Conservation (phyloP, 2,329 filamentous ascomycete species). For the Neopestalotiopsis sp. region DNA sequence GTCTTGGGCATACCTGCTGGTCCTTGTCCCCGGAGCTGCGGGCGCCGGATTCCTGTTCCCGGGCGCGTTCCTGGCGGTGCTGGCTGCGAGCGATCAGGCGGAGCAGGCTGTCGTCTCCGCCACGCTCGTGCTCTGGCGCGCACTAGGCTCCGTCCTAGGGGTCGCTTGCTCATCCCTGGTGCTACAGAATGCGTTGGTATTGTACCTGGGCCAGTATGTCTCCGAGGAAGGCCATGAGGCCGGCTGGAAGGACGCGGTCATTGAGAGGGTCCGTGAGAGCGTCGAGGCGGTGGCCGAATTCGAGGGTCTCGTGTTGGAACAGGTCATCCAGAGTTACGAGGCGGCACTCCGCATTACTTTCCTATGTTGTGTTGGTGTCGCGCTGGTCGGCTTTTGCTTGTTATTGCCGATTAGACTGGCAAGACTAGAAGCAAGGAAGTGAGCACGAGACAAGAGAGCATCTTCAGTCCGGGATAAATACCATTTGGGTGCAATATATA, state of each 20-base stretch:
- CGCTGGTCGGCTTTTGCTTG: conserved; percentile 52
- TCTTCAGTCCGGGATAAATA: not conserved
- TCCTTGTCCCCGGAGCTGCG: conserved; percentile 59
- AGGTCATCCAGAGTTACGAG: conserved; percentile 62
- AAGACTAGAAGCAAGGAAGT: conserved; percentile 51
- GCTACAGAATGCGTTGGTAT: conserved; percentile 71
- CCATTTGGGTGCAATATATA: not conserved
- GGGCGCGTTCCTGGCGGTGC: conserved; percentile 65
- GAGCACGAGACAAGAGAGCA: not conserved
- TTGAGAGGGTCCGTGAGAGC: conserved; percentile 55
- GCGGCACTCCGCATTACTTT: conserved; percentile 55
- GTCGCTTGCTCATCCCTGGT: conserved; percentile 73
- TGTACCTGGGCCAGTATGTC: conserved; percentile 64
- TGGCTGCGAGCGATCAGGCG: conserved; percentile 61
- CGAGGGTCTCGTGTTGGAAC: conserved; percentile 45
- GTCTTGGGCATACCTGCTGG: conserved; percentile 56
- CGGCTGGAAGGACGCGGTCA: conserved; percentile 59
- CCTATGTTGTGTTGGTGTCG: conserved; percentile 47
- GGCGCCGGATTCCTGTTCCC: conserved; percentile 71
- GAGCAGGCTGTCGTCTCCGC: conserved; percentile 73
- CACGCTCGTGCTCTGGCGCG: conserved; percentile 74
- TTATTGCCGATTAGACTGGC: conserved; percentile 60
- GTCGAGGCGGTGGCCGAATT: conserved; percentile 56
- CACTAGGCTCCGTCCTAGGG: conserved; percentile 73
- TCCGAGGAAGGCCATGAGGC: conserved; percentile 43